These are phyloP conservation scores for Calonectria hawksworthii DNA, from an alignment of 2,329 filamentous ascomycete genomes.

Conservation along the genomic window DNA sequence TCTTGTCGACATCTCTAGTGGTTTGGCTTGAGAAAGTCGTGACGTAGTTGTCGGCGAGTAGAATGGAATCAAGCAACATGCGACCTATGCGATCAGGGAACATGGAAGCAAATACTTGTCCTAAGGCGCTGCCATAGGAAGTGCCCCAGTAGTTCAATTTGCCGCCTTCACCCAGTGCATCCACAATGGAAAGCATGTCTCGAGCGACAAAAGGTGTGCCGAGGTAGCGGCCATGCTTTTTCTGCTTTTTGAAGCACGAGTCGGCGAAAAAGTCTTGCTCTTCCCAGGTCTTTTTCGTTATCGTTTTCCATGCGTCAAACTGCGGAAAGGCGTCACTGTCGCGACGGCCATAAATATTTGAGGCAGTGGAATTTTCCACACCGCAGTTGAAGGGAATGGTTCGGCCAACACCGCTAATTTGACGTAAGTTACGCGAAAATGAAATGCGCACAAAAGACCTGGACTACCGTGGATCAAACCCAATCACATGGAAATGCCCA, in stretches of 20 bases:
- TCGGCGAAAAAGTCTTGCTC: not conserved
- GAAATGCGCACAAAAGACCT: not conserved
- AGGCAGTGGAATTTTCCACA: not conserved
- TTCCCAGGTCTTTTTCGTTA: not conserved
- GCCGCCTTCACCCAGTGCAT: not conserved
- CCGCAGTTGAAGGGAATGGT: not conserved
- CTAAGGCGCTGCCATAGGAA: not conserved
- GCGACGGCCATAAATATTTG: not conserved
- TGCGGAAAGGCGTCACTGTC: not conserved
- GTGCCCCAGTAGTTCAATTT: not conserved
- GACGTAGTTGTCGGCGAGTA: not conserved
- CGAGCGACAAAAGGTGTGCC: not conserved
- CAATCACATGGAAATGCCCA: not conserved
- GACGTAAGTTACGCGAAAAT: not conserved
- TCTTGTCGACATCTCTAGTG: not conserved
- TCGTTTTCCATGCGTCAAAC: not conserved
- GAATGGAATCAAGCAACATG: not conserved
- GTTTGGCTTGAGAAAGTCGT: not conserved
- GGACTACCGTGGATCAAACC: slow-evolving; percentile 1
- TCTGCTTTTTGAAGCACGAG: not conserved
- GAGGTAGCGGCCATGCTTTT: not conserved
- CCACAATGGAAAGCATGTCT: not conserved
- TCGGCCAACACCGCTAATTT: not conserved
- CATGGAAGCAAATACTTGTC: slow-evolving; percentile 5
- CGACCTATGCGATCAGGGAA: not conserved